Evolutionary conservation across 108 stramenopile species (phyloP).

Genomic region (Phaeodactylum tricornutum): DNA sequence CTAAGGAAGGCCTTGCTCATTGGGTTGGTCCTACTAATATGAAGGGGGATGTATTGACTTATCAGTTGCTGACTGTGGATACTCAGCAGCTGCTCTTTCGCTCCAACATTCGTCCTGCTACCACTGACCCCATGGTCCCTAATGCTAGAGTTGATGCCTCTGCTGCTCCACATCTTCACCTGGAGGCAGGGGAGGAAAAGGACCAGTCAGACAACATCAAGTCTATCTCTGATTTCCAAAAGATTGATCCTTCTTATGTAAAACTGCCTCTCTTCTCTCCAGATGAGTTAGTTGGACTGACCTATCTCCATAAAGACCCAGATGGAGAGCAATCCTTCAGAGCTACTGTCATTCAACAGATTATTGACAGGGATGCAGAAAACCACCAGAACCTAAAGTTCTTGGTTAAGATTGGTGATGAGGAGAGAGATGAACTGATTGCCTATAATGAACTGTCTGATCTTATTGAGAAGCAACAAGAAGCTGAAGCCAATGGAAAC

Average conservation of each 20-base stretch:
- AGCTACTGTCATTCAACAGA: background rate
- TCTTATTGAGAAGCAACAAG: conserved; percentile 3
- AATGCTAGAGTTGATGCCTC: no score
- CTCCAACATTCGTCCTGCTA: no score
- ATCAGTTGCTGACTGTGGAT: no score
- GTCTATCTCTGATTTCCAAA: background rate
- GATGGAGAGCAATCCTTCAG: conserved; percentile 8
- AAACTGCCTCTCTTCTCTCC: no score
- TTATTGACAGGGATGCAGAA: conserved; percentile 1
- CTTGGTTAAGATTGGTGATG: conserved; percentile 1
- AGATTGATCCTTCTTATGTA: background rate
- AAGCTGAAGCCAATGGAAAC: conserved; percentile 1
- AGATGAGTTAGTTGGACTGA: background rate
- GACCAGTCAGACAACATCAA: no score
- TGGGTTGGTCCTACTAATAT: conserved; percentile 20
- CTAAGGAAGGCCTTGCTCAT: no score
- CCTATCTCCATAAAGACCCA: background rate
- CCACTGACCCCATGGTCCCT: no score
- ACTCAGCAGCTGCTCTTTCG: no score
- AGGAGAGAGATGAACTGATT: conserved; percentile 2
- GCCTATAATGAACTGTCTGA: conserved; percentile 7
- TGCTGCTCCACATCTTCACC: no score
- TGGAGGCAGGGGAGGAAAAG: no score
- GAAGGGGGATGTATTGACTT: conserved; percentile 20
- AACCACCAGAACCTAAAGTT: conserved; percentile 1